phyloP scores from a whole-genome alignment of 2,329 filamentous ascomycete species.

The Sporothrix humicola region DNA sequence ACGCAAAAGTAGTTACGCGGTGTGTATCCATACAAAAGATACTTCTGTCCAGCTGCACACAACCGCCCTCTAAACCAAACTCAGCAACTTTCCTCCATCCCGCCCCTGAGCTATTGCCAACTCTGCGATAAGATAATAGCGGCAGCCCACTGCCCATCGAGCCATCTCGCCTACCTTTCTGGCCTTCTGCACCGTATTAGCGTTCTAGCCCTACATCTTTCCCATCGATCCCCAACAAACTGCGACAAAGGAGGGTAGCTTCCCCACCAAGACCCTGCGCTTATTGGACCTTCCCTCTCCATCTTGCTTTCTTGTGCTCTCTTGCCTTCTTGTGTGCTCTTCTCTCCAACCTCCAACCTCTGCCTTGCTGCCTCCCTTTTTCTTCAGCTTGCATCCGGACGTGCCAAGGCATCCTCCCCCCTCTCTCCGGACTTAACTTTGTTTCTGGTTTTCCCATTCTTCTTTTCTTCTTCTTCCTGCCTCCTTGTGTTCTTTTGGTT shows the following conservation, averaged over 20 bases:
- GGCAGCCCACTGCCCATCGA: not conserved
- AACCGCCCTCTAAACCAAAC: not conserved
- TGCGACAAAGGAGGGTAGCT: not conserved
- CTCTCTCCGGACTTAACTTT: not conserved
- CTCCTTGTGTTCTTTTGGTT: too few relatives aligned
- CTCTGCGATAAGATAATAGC: slow-evolving; percentile 32
- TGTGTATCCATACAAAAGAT: not conserved
- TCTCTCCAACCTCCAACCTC: not conserved
- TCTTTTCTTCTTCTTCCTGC: not conserved
- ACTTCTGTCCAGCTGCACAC: not conserved
- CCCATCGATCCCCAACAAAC: not conserved
- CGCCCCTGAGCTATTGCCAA: slow-evolving; percentile 13
- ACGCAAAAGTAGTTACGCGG: not conserved
- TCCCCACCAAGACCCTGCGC: slow-evolving; percentile 28
- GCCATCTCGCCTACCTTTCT: too few relatives aligned
- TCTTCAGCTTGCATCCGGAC: not conserved
- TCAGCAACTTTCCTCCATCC: not conserved
- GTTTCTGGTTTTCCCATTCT: not conserved
- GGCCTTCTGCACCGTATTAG: slow-evolving; percentile 1
- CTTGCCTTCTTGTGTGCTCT: not conserved
- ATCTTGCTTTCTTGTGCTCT: not conserved
- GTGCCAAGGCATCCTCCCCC: slow-evolving; percentile 1
- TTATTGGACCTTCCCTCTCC: slow-evolving; percentile 4
- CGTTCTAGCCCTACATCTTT: slow-evolving; percentile 32
- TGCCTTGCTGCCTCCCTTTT: not conserved